These are phyloP conservation scores for Salvia sclarea DNA, from an alignment of 305 asterid species.

Conservation along the genomic window DNA sequence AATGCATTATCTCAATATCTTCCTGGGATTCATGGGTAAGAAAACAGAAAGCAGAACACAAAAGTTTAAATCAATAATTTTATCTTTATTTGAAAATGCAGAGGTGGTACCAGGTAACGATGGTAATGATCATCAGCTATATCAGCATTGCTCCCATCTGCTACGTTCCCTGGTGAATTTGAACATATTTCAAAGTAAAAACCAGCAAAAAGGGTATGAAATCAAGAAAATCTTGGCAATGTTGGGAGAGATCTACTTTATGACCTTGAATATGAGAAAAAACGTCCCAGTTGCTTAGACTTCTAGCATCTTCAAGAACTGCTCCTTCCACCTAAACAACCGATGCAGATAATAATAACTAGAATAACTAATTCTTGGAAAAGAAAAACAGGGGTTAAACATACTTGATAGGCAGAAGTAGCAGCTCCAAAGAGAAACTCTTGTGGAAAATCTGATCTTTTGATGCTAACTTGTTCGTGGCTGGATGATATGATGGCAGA, in stretches of 20 bases:
- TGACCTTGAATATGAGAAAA: conserved; percentile 50
- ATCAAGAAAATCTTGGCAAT: neutral
- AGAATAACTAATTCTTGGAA: neutral
- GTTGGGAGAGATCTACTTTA: neutral
- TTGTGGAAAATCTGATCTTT: conserved; percentile 60
- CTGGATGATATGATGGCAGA: conserved; percentile 24
- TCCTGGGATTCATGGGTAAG: conserved; percentile 44
- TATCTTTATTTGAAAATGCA: too few species aligned
- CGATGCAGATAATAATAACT: neutral
- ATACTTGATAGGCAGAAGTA: conserved; percentile 80
- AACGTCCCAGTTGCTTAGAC: conserved; percentile 73
- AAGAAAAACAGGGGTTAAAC: neutral
- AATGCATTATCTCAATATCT: conserved; percentile 68
- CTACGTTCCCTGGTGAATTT: conserved; percentile 45
- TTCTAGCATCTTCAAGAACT: conserved; percentile 63
- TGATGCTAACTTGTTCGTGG: conserved; percentile 27
- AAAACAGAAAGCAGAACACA: neutral
- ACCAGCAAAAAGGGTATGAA: neutral
- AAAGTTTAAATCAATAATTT: neutral
- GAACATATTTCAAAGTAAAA: neutral
- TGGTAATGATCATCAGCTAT: conserved; percentile 86
- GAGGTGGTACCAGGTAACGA: conserved; percentile 56
- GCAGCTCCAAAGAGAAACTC: conserved; percentile 76
- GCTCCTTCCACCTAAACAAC: conserved; percentile 72
- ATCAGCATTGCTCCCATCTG: conserved; percentile 62